phyloP scores from a whole-genome alignment of 2,329 filamentous ascomycete genomes.

The Apiospora pterosperma region DNA sequence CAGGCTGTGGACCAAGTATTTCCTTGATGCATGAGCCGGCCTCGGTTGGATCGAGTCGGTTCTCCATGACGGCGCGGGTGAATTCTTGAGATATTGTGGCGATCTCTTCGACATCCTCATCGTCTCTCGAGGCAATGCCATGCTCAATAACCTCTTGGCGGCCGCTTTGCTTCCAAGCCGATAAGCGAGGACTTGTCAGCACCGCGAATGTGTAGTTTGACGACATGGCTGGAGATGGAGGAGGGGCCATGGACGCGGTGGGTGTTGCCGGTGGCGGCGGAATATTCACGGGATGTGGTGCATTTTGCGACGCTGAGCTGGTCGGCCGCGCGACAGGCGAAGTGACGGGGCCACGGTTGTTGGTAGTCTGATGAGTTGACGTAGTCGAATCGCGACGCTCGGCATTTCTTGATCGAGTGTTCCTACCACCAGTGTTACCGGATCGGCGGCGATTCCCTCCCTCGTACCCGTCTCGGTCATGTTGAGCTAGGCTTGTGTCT shows the following conservation, averaged over 20 bases:
- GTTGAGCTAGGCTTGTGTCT: conserved; percentile 52
- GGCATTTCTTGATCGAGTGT: conserved; percentile 38
- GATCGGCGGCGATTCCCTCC: conserved; percentile 37
- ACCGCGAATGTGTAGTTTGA: conserved; percentile 69
- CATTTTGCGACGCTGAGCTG: conserved; percentile 34
- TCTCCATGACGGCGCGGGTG: conserved; percentile 69
- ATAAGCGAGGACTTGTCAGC: conserved; percentile 66
- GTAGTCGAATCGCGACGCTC: conserved; percentile 50
- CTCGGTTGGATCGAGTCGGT: conserved; percentile 62
- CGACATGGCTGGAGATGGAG: conserved; percentile 28
- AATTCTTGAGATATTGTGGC: conserved; percentile 82
- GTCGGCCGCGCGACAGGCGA: conserved; percentile 31
- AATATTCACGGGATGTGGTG: conserved; percentile 20
- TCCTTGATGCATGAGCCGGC: conserved; percentile 72
- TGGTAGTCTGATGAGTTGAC: neutral
- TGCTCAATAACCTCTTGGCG: conserved; percentile 64
- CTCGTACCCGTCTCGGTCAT: conserved; percentile 50
- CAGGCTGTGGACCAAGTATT: conserved; percentile 59
- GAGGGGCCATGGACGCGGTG: conserved; percentile 16
- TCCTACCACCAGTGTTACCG: conserved; percentile 37
- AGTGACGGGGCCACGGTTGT: conserved; percentile 23
- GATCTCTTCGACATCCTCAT: conserved; percentile 66
- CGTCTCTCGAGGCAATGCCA: conserved; percentile 60
- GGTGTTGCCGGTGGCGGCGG: conserved; percentile 23
- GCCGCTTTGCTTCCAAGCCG: conserved; percentile 65